These are phyloP conservation scores for Psilocybe azurescens DNA, from an alignment of 768 basidiomycete species.

Conservation along the genomic window DNA sequence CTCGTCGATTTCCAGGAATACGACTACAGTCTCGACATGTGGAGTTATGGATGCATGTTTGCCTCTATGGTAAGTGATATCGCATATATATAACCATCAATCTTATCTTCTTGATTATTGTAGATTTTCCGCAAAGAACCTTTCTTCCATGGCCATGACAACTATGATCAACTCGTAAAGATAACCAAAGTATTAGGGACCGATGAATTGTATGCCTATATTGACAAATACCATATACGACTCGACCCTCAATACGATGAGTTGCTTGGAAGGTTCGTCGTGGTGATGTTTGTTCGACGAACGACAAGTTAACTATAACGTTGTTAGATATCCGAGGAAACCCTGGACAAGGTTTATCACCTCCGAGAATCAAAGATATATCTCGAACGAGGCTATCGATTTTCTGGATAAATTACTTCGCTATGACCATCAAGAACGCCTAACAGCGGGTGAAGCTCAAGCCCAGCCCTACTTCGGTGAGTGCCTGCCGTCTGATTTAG, in stretches of 20 bases:
- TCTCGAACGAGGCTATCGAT: conserved; percentile 96
- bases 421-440: conserved; percentile 96
- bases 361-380: conserved; percentile 93
- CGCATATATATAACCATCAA: conserved; percentile 10
- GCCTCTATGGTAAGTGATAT: conserved; percentile 86
- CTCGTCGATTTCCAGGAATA: conserved; percentile 99
- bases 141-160: conserved; percentile 99
- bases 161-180: conserved; percentile 98
- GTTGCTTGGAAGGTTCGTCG: conserved; percentile 77
- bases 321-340: conserved; percentile 82
- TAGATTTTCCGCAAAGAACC: conserved; percentile 99
- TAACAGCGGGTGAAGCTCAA: conserved; percentile 94
- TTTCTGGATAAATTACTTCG: conserved; percentile 93
- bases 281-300: neutral
- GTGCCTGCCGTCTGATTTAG: conserved; percentile 21
- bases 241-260: conserved; percentile 97
- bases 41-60: conserved; percentile 99
- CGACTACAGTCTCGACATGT: conserved; percentile 98
- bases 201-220: conserved; percentile 90
- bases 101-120: conserved; percentile 9
- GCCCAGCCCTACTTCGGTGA: conserved; percentile 91
- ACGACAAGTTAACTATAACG: neutral
- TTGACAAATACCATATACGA: conserved; percentile 94
- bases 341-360: conserved; percentile 97
- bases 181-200: conserved; percentile 98